phyloP scores from a whole-genome alignment of 176 grass and related monocot species.

The Echinochloa phyllopogon region DNA sequence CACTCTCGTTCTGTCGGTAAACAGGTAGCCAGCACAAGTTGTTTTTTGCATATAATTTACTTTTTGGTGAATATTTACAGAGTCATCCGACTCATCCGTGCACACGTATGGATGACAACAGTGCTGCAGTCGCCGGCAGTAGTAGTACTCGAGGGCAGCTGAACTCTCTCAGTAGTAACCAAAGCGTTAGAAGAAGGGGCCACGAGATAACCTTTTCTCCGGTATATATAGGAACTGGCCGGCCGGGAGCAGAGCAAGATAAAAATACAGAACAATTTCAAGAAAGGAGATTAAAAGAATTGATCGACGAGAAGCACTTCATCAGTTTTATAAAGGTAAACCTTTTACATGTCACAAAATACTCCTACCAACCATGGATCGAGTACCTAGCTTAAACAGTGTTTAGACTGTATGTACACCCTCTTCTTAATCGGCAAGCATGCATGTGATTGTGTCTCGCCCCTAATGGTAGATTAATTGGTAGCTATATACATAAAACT shows the following conservation, averaged over 20 bases:
- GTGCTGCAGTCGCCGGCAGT: background rate
- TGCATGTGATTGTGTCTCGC: background rate
- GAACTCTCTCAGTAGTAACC: background rate
- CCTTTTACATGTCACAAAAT: background rate
- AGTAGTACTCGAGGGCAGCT: background rate
- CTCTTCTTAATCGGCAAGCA: background rate
- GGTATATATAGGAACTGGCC: too few relatives aligned
- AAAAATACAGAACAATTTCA: background rate
- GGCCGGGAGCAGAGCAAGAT: background rate
- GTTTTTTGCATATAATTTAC: background rate
- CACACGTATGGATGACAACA: slow-evolving; percentile 1
- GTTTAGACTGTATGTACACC: too few relatives aligned
- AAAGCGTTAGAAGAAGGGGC: background rate
- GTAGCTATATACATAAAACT: background rate
- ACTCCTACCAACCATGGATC: background rate
- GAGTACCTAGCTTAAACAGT: background rate
- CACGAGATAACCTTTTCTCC: background rate
- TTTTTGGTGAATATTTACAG: background rate
- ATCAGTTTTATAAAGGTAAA: background rate
- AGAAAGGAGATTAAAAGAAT: background rate
- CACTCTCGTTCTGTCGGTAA: slow-evolving; percentile 1
- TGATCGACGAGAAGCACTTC: background rate
- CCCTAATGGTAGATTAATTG: background rate
- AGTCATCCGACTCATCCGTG: background rate
- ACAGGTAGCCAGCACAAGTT: background rate